Evolutionary conservation across 2,329 filamentous ascomycete species (phyloP), one percentile per base, ranked within the genome.

Genomic region (Myriosclerotinia duriaeana): DNA sequence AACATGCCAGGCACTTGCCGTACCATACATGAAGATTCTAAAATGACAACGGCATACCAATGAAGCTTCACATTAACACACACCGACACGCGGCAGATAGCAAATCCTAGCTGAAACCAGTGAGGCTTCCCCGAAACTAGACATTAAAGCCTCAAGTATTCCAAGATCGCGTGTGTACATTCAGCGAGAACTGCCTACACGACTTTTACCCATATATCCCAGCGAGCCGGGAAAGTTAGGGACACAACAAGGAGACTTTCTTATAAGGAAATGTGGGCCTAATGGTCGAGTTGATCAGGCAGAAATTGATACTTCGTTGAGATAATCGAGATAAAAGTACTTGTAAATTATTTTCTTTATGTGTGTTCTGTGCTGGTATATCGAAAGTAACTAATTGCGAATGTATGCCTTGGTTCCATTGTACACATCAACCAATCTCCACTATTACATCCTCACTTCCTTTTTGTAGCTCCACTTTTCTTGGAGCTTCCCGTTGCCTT

Each of bases 401-500:
- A 26, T 52, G 38, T 50, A 9, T 26, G 12, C 42, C 8, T 20
- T 50, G 34, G 7, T 50, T 38, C 30, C n/a, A 61, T 38, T 40
- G n/a, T 61, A 50, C 58, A 61, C 7, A 48, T 38, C 1, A 38
- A 60, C 5, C 3, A 15, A 17, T 4, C 26, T 14, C 8, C 14
- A 5, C 9, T 6, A 26, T 15, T 11, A 38, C 44, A 22, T 40
- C 8, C 15, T 61, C 46, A 83, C 75, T 80, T 83, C 69, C 82
- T 78, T 77, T 83, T 84, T 65, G 78, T 82, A 8, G 79, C 80
- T 67, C 79, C 79, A 48, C 81, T 80, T 59, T 79, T 80, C 68
- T 83, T 80, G 38, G 61, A 64, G 52, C 71, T 75, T 34, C 85
- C 85, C 3, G 80, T 84, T 2, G 82, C 76, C 77, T 83, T 84